Conservation (phyloP, 164 flowering plant species). For the Vitis rotundifolia region DNA sequence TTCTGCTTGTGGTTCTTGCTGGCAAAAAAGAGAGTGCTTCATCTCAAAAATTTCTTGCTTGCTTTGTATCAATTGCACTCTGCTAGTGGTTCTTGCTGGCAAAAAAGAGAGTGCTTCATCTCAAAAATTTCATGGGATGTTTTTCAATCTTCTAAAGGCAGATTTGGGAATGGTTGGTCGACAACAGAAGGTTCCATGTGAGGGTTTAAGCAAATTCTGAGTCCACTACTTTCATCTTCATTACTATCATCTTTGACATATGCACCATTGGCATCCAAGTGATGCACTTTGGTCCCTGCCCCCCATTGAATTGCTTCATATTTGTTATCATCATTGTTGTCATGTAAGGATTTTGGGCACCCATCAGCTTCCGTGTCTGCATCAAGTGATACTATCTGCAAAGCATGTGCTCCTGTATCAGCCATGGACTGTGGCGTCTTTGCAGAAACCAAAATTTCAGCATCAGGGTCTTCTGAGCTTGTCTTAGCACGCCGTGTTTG, state of each 20-base stretch:
- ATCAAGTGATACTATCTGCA: too few relatives aligned
- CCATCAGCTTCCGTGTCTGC: too few relatives aligned
- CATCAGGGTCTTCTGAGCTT: conserved; percentile 7
- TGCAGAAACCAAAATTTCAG: conserved; percentile 7
- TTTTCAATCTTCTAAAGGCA: neutral
- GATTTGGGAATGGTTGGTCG: neutral
- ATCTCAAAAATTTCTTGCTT: neutral
- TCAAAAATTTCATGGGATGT: neutral
- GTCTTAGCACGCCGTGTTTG: conserved; percentile 4
- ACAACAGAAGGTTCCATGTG: neutral
- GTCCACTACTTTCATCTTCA: too few relatives aligned
- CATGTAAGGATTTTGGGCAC: too few relatives aligned
- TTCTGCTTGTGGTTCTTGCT: neutral
- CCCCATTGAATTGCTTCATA: too few relatives aligned
- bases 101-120: neutral
- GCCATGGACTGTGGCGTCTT: neutral
- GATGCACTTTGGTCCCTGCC: too few relatives aligned
- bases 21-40: neutral
- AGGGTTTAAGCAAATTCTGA: too few relatives aligned
- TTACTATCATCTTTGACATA: too few relatives aligned
- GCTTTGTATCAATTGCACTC: neutral
- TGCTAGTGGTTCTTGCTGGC: neutral
- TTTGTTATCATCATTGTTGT: too few relatives aligned
- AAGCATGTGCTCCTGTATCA: too few relatives aligned
- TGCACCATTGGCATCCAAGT: neutral